Evolutionary conservation across 495 filamentous ascomycete genomes (phyloP).

Genomic region (Penicillium psychrofluorescens): DNA sequence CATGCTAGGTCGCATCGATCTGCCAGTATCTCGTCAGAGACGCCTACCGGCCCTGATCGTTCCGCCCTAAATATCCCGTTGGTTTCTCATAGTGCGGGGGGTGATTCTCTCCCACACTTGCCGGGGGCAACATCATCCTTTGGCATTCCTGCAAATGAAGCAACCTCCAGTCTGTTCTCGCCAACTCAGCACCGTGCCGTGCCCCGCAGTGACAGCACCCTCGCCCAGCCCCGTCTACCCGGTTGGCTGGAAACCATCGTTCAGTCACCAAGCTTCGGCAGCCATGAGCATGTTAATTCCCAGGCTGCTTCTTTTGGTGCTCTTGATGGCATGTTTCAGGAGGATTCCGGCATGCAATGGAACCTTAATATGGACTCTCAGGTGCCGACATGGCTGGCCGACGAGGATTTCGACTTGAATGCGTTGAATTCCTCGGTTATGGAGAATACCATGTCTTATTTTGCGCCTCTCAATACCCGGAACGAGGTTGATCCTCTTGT

Average conservation of each 20-base stretch:
- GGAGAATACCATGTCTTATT: slow-evolving; percentile 2
- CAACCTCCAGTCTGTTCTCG: background rate
- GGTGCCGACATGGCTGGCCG: slow-evolving; percentile 13
- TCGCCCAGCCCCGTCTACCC: background rate
- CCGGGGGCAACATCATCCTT: too few species aligned
- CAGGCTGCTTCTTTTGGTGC: background rate
- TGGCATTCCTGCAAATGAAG: background rate
- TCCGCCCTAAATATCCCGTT: too few species aligned
- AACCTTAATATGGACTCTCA: slow-evolving; percentile 3
- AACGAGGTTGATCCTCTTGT: background rate
- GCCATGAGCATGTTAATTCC: background rate
- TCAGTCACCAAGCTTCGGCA: background rate
- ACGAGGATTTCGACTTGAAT: slow-evolving; percentile 17
- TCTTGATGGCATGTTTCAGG: background rate
- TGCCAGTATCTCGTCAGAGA: too few species aligned
- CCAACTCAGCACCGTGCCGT: background rate
- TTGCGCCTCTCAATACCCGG: background rate
- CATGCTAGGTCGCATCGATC: slow-evolving; percentile 6
- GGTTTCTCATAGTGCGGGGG: too few species aligned
- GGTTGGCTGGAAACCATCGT: background rate
- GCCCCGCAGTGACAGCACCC: too few species aligned
- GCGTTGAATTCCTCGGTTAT: slow-evolving; percentile 14
- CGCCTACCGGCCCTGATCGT: too few species aligned
- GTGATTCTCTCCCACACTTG: too few species aligned
- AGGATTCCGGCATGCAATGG: background rate